phyloP scores from a whole-genome alignment of 2,329 filamentous ascomycete genomes.

The Biscogniauxia mediterranea region DNA sequence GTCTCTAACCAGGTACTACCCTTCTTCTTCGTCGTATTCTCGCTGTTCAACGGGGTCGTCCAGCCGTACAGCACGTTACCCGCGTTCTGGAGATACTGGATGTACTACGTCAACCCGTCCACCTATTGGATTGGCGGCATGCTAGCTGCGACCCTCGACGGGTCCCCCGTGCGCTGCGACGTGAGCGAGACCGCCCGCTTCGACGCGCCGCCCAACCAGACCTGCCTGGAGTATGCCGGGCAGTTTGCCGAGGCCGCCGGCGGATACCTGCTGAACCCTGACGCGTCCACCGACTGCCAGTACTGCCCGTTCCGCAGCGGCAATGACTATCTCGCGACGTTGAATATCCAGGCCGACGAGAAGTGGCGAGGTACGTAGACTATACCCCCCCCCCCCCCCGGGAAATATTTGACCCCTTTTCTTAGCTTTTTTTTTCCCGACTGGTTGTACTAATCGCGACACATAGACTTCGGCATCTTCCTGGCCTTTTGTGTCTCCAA shows the following conservation, averaged over 20 bases:
- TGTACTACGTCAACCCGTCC: slow-evolving; percentile 66
- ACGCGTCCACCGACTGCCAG: slow-evolving; percentile 58
- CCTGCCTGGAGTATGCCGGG: slow-evolving; percentile 63
- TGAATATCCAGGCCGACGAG: slow-evolving; percentile 50
- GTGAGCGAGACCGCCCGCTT: slow-evolving; percentile 42
- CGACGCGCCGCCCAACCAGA: slow-evolving; percentile 61
- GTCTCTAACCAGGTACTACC: slow-evolving; percentile 51
- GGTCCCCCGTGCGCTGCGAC: slow-evolving; percentile 48
- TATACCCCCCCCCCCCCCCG: too few relatives aligned
- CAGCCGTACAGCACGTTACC: slow-evolving; percentile 63
- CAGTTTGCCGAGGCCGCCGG: slow-evolving; percentile 50
- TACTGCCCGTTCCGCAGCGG: slow-evolving; percentile 63
- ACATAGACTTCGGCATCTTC: slow-evolving; percentile 65
- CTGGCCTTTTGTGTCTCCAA: slow-evolving; percentile 68
- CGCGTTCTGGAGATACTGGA: slow-evolving; percentile 72
- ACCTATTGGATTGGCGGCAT: slow-evolving; percentile 74
- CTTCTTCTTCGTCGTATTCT: slow-evolving; percentile 79
- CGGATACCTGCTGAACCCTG: slow-evolving; percentile 64
- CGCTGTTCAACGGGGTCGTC: slow-evolving; percentile 75
- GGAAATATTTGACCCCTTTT: neutral
- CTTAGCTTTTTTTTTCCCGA: neutral
- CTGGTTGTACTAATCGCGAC: slow-evolving; percentile 6
- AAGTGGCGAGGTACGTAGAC: slow-evolving; percentile 61
- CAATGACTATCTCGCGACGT: slow-evolving; percentile 61
- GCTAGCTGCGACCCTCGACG: slow-evolving; percentile 59